These are phyloP conservation scores for Sophora flavescens DNA, from an alignment of 306 rosid genomes.

Conservation along the genomic window DNA sequence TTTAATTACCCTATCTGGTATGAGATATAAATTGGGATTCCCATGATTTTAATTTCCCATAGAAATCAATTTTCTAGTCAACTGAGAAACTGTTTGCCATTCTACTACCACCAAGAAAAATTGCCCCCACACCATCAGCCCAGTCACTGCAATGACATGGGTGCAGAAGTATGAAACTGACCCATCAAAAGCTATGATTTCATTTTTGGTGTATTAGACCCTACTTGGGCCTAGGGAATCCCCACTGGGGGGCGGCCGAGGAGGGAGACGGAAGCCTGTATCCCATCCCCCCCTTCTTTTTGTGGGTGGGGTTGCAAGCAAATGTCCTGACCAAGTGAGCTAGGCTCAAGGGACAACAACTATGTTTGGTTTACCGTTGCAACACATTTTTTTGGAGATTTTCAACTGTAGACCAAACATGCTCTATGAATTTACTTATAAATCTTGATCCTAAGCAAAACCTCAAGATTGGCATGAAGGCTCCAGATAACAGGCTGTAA, in stretches of 20 bases:
- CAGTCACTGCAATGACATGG: slow-evolving; percentile 13
- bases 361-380: too few relatives aligned
- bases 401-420: too few relatives aligned
- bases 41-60: slow-evolving; percentile 15
- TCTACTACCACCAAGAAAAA: background rate
- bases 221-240: too few relatives aligned
- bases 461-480: slow-evolving; percentile 20
- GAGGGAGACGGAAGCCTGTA: too few relatives aligned
- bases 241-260: too few relatives aligned
- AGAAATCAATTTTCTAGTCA: slow-evolving; percentile 2
- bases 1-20: background rate
- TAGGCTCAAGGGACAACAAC: too few relatives aligned
- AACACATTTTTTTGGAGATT: too few relatives aligned
- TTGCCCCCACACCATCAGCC: slow-evolving; percentile 3
- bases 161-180: background rate
- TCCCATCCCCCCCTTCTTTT: too few relatives aligned
- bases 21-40: background rate
- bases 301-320: too few relatives aligned
- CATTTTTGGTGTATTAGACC: background rate
- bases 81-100: slow-evolving; percentile 1
- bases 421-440: background rate
- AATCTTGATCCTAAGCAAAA: background rate
- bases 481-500: background rate
- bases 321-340: too few relatives aligned
- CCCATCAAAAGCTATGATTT: background rate